Base-by-base conservation (phyloP, 768 basidiomycete genomes). In the Multifurca ochricompacta region DNA sequence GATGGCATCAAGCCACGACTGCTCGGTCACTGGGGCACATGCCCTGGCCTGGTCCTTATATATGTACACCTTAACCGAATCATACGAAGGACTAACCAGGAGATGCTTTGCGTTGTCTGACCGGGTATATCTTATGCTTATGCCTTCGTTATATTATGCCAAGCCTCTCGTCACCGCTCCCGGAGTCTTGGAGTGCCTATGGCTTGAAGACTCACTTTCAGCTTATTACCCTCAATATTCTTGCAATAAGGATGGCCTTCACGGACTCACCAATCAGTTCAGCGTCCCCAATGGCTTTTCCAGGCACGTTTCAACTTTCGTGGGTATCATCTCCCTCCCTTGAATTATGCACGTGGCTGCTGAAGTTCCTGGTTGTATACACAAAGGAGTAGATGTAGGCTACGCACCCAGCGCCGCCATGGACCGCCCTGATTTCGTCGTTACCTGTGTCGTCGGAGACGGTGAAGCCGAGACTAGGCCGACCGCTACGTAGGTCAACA, bases 351-450 rank as follows among this genome's bases (percentile, higher is more conserved):
- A 53, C 44, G 10, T 32, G 83, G 82, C 62, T 54, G 86, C 91
- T 0, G 80, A 89, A 67, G 91, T 89, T 1, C 92, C 91, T 18
- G 92, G 92, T 5, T 76, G 80, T 3, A 94, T 96, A 58, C 92
- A 96, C 62, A 92, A 96, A 70, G 92, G 92, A 50, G 86, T 85
- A 27, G 92, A 94, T 67, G 77, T 94, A 13, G 91, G 92, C 7
- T 95, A 94, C 60, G 90, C 90, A 3, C 80, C 93, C 34, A 77
- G 83, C 37, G 83, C 87, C 23, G 82, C 89, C 61, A 91, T 95
- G 87, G 92, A 96, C 67, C 85, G 88, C 59, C 91, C 91, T 7
- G 77, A 93, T 64, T 80, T 91, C 16, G 78, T 94, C 62, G 81
- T 85, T 18, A 77, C 83, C 44, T 89, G 86, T 56, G 75, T 94